Evolutionary conservation across 75 land plant genomes (phyloP).

Genomic region (Cupressus sempervirens): DNA sequence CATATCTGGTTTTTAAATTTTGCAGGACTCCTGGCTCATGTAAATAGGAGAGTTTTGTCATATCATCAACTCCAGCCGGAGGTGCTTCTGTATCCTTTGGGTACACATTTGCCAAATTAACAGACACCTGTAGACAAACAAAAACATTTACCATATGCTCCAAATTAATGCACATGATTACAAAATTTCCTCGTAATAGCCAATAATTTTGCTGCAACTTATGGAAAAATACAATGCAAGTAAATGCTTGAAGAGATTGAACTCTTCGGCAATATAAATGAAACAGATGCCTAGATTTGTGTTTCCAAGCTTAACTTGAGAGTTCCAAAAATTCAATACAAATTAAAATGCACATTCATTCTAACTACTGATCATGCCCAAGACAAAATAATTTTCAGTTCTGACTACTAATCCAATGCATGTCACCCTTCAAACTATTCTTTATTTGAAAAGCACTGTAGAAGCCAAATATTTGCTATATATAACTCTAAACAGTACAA

Average conservation of each 20-base stretch:
- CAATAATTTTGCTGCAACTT: background rate
- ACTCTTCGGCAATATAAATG: background rate
- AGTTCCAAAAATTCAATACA: background rate
- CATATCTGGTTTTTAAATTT: conserved; percentile 67
- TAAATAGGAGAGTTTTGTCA: conserved; percentile 80
- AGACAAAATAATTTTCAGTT: background rate
- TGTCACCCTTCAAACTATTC: background rate
- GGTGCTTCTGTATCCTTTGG: conserved; percentile 68
- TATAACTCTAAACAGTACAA: background rate
- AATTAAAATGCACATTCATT: background rate
- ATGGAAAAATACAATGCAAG: background rate
- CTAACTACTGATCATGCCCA: background rate
- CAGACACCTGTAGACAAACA: conserved; percentile 34
- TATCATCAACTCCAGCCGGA: conserved; percentile 73
- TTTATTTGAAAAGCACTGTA: background rate
- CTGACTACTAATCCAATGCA: background rate
- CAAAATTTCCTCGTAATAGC: background rate
- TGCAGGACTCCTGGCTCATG: conserved; percentile 80
- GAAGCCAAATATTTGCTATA: background rate
- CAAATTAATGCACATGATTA: conserved; percentile 10
- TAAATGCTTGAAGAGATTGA: background rate
- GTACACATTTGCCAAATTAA: conserved; percentile 38
- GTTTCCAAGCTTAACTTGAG: background rate
- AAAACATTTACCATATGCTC: background rate
- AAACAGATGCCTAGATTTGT: background rate